A percentile compares a stretch with the other conserved stretches of the same genome.
Evolutionary conservation across 345 rosid genomes (phyloP).

Genomic region (Arabidopsis suecica): DNA sequence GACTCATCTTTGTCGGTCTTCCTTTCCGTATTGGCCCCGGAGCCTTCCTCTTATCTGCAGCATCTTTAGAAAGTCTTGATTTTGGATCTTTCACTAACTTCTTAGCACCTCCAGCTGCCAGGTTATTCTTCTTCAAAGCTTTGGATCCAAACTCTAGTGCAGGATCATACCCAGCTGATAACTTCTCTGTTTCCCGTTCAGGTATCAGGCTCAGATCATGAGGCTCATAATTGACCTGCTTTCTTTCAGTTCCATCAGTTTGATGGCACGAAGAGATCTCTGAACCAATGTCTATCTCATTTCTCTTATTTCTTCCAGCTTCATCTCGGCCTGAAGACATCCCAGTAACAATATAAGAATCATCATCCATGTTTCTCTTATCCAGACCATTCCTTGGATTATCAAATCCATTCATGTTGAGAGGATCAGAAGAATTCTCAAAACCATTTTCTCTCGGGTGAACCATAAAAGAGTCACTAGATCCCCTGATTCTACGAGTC

Average conservation of each 20-base stretch:
- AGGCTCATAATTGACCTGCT: conserved; percentile 70
- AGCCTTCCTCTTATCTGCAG: conserved; percentile 66
- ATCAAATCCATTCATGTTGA: conserved; percentile 61
- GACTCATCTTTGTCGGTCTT: conserved; percentile 79
- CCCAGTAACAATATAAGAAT: conserved; percentile 76
- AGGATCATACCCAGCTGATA: conserved; percentile 69
- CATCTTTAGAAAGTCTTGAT: conserved; percentile 55
- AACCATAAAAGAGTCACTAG: conserved; percentile 59
- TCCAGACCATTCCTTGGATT: conserved; percentile 50
- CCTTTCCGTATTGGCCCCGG: conserved; percentile 81
- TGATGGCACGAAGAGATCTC: conserved; percentile 60
- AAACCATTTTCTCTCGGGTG: conserved; percentile 51
- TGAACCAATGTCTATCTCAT: conserved; percentile 63
- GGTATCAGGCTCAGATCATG: conserved; percentile 80
- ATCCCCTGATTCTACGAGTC: conserved; percentile 52
- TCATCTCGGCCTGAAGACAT: conserved; percentile 54
- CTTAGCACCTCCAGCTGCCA: conserved; percentile 54
- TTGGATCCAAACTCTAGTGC: conserved; percentile 76
- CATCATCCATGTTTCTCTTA: conserved; percentile 64
- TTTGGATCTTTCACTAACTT: conserved; percentile 65
- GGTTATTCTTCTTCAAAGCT: conserved; percentile 54
- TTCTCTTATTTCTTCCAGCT: conserved; percentile 53
- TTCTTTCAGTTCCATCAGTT: conserved; percentile 52
- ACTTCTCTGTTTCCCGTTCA: conserved; percentile 66
- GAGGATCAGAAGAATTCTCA: conserved; percentile 53